Evolutionary conservation across 805 yeast genomes (phyloP).

Genomic region (Saccharomycopsis synnaedendra): DNA sequence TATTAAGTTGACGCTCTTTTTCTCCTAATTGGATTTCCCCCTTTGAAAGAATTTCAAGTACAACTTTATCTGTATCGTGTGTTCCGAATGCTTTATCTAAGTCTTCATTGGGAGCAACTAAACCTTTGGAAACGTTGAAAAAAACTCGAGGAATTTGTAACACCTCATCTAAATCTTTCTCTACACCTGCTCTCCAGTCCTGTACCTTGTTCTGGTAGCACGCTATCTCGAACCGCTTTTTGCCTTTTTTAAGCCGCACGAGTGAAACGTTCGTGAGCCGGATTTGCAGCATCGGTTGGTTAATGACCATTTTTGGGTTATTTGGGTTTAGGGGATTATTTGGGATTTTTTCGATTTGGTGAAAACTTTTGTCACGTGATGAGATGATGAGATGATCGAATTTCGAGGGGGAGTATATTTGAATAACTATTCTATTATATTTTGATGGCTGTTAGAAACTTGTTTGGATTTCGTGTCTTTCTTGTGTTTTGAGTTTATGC

Average conservation of each 20-base stretch:
- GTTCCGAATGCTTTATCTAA: slow-evolving; percentile 62
- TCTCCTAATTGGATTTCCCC: slow-evolving; percentile 95
- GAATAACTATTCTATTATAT: no score
- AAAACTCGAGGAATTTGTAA: slow-evolving; percentile 94
- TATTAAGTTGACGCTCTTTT: slow-evolving; percentile 75
- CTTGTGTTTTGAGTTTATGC: no score
- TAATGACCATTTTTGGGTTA: slow-evolving; percentile 37
- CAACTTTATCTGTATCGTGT: slow-evolving; percentile 61
- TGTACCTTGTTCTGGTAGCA: slow-evolving; percentile 96
- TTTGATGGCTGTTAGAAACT: no score
- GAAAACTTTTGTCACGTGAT: no score
- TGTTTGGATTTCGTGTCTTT: no score
- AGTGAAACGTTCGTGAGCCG: slow-evolving; percentile 88
- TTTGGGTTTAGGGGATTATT: no score
- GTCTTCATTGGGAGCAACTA: slow-evolving; percentile 82
- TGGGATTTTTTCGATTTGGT: no score
- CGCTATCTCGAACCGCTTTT: slow-evolving; percentile 87
- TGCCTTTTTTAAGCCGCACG: slow-evolving; percentile 83
- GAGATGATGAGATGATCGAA: no score
- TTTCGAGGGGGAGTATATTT: no score
- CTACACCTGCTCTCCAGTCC: slow-evolving; percentile 82
- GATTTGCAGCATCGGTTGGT: slow-evolving; percentile 85
- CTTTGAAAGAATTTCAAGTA: slow-evolving; percentile 70
- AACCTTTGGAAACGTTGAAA: slow-evolving; percentile 87
- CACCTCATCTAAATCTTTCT: slow-evolving; percentile 91